Evolutionary conservation across 768 basidiomycete genomes (phyloP).

Genomic region (Hysterangium stoloniferum): DNA sequence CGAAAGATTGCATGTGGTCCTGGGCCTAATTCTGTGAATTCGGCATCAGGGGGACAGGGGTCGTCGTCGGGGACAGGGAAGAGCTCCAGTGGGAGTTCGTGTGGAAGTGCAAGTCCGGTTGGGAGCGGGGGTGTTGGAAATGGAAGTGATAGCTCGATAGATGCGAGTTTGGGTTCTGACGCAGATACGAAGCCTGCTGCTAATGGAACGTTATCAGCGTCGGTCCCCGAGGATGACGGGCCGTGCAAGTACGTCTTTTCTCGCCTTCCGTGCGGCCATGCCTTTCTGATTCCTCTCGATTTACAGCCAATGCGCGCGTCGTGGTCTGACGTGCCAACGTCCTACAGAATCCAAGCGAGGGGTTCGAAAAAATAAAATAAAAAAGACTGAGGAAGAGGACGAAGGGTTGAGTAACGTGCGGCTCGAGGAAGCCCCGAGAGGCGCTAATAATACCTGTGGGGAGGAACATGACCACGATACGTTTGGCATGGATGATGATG

Average conservation of each 20-base stretch:
- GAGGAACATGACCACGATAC: too few relatives aligned
- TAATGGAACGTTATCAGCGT: background rate
- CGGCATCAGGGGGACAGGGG: background rate
- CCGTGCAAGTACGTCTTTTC: constrained; percentile 55
- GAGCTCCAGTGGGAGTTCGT: background rate
- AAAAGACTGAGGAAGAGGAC: background rate
- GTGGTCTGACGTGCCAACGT: constrained; percentile 63
- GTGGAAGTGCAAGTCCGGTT: background rate
- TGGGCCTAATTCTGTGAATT: constrained; percentile 23
- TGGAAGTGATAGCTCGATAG: background rate
- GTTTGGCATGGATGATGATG: too few relatives aligned
- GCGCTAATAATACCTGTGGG: too few relatives aligned
- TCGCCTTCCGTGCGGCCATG: constrained; percentile 5
- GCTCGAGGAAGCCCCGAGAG: too few relatives aligned
- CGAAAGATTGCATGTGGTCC: constrained; percentile 66
- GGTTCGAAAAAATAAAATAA: constrained; percentile 37
- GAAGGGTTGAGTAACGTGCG: too few relatives aligned
- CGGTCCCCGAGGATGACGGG: constrained; percentile 42
- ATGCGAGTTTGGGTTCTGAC: background rate
- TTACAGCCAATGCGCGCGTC: constrained; percentile 62
- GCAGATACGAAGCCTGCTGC: background rate
- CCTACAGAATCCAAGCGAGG: constrained; percentile 65
- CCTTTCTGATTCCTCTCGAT: constrained; percentile 11
- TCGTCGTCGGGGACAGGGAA: background rate
- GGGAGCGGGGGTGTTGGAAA: background rate